Evolutionary conservation across 2,329 filamentous ascomycete species (phyloP), one percentile per base, ranked within the genome.

Genomic region (Alternaria consortialis): DNA sequence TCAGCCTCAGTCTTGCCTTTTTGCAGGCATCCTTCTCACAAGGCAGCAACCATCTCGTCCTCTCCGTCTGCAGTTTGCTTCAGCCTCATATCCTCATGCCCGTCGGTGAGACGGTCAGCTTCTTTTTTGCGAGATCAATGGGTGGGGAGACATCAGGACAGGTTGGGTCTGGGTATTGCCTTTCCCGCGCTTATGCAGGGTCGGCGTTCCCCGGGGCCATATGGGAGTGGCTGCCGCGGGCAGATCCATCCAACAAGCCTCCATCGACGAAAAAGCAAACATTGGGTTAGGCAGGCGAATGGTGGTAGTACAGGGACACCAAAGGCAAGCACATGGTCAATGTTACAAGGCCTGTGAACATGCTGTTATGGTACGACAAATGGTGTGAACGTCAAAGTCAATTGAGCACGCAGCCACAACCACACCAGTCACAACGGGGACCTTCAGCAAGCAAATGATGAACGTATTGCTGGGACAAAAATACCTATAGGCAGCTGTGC

Each of bases 151-250:
- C 13, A 8, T 15, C 25, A 47, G 44, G 50, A 13, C 34, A 53
- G 44, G 61, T 43, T 12, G 12, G 44, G 61, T 43, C 20, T 20
- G 40, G 12, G 20, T 43, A 12, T 7, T 59, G 29, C 27, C 31
- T 51, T 53, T 20, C 42, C 44, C 53, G 61, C 61, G 43, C 58
- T 64, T 63, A 66, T 66, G 64, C 64, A 66, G 59, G 58, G 58
- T 60, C 32, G 53, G 32, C 27, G 17, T 53, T 42, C 25, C 23
- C 34, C 50, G 50, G 50, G 23, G 25, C 37, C 25, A 39, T 29
- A 7, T 42, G 31, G 46, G 31, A 25, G 46, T 37, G 31, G 46
- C 46, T 32, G 46, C 46, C 20, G 46, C 46, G 46, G 20, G 46
- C 46, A 50, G 20, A 50, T 48, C 27, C 20, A 48, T 48, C 27